These are phyloP conservation scores for Phalaenopsis equestris DNA, from an alignment of 106 monocot genomes.

Conservation along the genomic window DNA sequence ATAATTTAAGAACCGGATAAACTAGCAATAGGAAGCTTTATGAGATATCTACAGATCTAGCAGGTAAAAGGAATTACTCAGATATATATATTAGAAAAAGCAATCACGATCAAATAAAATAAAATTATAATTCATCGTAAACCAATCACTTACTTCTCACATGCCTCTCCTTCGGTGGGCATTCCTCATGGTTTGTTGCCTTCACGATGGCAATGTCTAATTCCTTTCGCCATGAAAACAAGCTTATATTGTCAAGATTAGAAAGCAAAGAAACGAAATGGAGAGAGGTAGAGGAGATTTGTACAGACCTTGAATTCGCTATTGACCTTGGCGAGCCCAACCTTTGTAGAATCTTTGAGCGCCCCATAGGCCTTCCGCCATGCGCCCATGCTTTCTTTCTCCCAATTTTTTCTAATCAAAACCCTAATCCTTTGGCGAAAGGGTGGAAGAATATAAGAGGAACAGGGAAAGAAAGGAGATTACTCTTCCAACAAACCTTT, in stretches of 20 bases:
- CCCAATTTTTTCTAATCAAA: neutral
- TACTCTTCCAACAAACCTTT: neutral
- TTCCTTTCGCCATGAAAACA: conserved; percentile 5
- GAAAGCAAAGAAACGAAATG: neutral
- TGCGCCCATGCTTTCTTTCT: conserved; percentile 17
- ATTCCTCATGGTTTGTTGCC: conserved; percentile 14
- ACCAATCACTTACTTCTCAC: conserved; percentile 9
- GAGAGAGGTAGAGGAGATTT: neutral
- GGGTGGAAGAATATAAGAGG: neutral
- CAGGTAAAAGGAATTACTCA: neutral
- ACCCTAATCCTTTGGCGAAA: neutral
- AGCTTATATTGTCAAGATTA: neutral
- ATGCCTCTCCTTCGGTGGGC: conserved; percentile 15
- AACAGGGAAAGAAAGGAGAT: neutral
- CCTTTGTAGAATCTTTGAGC: conserved; percentile 90
- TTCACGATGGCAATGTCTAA: conserved; percentile 20
- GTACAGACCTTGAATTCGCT: conserved; percentile 84
- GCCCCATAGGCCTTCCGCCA: conserved; percentile 93
- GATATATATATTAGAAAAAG: neutral
- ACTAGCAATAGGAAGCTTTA: too few relatives aligned
- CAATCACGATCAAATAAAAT: neutral
- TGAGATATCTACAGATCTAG: neutral
- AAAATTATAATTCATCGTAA: neutral
- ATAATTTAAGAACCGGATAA: too few relatives aligned
- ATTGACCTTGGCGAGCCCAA: conserved; percentile 97